Evolutionary conservation across 2,329 filamentous ascomycete genomes (phyloP), one percentile per base, ranked within the genome.

Genomic region (Alternaria burnsii): DNA sequence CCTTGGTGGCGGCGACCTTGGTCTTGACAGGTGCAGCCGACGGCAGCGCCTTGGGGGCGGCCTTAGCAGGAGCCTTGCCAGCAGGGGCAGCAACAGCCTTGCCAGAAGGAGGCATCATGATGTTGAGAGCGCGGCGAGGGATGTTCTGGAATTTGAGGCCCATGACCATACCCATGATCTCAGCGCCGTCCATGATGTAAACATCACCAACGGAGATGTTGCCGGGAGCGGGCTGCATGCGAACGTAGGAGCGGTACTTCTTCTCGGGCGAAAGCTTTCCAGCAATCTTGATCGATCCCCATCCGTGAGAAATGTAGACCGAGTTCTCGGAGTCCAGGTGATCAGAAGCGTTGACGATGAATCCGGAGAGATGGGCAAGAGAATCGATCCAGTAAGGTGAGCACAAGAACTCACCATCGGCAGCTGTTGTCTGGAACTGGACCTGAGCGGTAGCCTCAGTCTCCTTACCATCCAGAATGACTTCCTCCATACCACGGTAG

Each of bases 131-230:
- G 69, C 86, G 85, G 69, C 89, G 88, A 36, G 89, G 88, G 55
- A 90, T 89, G 67, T 86, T 83, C 74, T 87, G 86, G 81, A 91
- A 91, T 77, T 88, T 88, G 67, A 91, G 83, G 51, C 88, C 87
- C 52, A 83, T 84, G 58, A 87, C 84, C 61, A 87, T 78, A 58
- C 85, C 86, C 61, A 88, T 80, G 60, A 88, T 84, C 66, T 87
- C 83, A 50, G 85, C 82, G n/a, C 84, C 84, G 26, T 87, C 84
- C 67, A 88, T 82, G 67, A 88, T 83, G 76, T 87, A 88, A 41
- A 88, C 86, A 76, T 88, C 86, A 69, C 86, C 86, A 54, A 85
- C 82, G 59, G 82, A 85, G 66, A 87, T 82, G 65, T 86, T 86
- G 62, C 82, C 80, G 22, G 82, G 81, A 66, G 82, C 80, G 28